Percentiles rank a stretch among this genome's conserved stretches.
Conservation (phyloP, 2,329 filamentous ascomycete species). For the Neofusicoccum umdonicola region DNA sequence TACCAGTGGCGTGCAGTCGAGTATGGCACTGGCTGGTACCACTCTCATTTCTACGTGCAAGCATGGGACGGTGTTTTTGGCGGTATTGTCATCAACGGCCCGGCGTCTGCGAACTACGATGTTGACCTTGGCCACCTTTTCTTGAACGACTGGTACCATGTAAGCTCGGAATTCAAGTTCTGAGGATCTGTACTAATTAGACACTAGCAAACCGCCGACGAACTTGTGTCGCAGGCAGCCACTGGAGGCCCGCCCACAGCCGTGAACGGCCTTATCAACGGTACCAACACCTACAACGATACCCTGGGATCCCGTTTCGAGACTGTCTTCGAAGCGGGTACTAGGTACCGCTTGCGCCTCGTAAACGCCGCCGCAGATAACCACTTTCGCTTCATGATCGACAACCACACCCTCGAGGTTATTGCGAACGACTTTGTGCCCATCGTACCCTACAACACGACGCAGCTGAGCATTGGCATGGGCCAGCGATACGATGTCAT, state of each 20-base stretch:
- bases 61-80: constrained; percentile 36
- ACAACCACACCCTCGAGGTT: constrained; percentile 45
- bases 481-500: constrained; percentile 42
- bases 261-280: constrained; percentile 53
- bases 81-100: constrained; percentile 38
- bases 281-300: constrained; percentile 27
- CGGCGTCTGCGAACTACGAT: constrained; percentile 39
- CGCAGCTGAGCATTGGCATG: constrained; percentile 32
- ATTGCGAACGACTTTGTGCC: constrained; percentile 46
- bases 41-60: constrained; percentile 30
- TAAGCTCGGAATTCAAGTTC: too few species aligned
- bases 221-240: not conserved
- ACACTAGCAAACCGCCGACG: not conserved
- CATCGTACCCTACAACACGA: constrained; percentile 34
- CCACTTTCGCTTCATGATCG: constrained; percentile 31
- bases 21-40: constrained; percentile 33
- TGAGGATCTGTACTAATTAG: too few species aligned
- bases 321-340: constrained; percentile 43
- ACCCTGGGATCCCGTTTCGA: constrained; percentile 24
- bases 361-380: constrained; percentile 51
- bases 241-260: constrained; percentile 24
- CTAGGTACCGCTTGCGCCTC: constrained; percentile 57
- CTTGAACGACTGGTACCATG: constrained; percentile 39
- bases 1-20: constrained; percentile 55
- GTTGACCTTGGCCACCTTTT: constrained; percentile 38